phyloP scores from a whole-genome alignment of 2,329 filamentous ascomycete genomes.

The Diaporthe australafricana region DNA sequence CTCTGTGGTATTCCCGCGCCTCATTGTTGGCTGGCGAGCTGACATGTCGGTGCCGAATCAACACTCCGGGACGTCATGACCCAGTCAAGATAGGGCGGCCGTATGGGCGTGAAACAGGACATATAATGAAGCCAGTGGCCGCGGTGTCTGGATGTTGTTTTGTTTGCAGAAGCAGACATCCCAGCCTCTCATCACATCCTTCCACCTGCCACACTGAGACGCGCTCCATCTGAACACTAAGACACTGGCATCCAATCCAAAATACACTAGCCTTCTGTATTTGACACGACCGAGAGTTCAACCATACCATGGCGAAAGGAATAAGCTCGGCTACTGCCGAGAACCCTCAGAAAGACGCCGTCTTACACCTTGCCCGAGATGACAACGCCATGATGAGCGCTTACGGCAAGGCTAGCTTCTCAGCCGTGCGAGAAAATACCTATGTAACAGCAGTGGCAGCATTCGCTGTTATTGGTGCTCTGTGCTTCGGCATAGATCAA shows the following conservation, averaged over 20 bases:
- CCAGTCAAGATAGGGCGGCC: neutral
- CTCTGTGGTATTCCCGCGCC: slow-evolving; percentile 15
- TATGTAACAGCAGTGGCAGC: slow-evolving; percentile 41
- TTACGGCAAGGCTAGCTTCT: slow-evolving; percentile 28
- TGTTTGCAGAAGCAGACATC: neutral
- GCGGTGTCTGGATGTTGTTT: neutral
- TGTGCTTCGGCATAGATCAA: slow-evolving; percentile 44
- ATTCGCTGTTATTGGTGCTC: slow-evolving; percentile 47
- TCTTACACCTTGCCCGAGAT: slow-evolving; percentile 17
- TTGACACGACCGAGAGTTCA: no score
- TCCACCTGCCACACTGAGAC: slow-evolving; percentile 14
- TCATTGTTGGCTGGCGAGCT: slow-evolving; percentile 3
- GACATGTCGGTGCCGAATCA: neutral
- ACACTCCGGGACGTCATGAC: neutral
- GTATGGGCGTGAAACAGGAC: slow-evolving; percentile 5
- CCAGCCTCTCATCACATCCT: neutral
- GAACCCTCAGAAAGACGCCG: slow-evolving; percentile 14
- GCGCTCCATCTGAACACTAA: neutral
- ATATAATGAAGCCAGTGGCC: slow-evolving; percentile 24
- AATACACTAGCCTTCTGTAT: neutral
- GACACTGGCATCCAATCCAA: neutral
- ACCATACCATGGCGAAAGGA: neutral
- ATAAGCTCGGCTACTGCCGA: slow-evolving; percentile 1
- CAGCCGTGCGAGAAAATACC: neutral
- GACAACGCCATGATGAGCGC: slow-evolving; percentile 23